phyloP scores from a whole-genome alignment of 345 rosid genomes.

The Pistacia atlantica region DNA sequence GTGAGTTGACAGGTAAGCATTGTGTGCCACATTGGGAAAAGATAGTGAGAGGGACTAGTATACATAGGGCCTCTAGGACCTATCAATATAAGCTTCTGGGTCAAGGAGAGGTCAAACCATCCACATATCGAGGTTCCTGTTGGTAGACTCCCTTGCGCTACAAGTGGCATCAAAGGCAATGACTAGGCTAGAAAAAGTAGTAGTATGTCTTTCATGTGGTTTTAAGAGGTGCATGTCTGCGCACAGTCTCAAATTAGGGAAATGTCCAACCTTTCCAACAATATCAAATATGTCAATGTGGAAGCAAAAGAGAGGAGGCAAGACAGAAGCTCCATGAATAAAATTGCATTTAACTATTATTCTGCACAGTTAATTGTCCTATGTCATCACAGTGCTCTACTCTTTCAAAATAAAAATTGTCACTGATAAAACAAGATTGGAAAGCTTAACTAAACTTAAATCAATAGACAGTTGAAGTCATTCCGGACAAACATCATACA shows the following conservation, averaged over 20 bases:
- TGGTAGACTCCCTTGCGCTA: not conserved
- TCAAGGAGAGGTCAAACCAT: not conserved
- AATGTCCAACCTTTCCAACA: too few relatives aligned
- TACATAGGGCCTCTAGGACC: not conserved
- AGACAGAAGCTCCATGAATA: not conserved
- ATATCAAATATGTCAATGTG: too few relatives aligned
- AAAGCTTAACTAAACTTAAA: slow-evolving; percentile 3
- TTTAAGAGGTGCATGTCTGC: not conserved
- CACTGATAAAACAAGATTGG: not conserved
- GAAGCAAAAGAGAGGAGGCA: slow-evolving; percentile 1
- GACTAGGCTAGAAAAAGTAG: not conserved
- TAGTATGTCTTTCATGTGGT: not conserved
- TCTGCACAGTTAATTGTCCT: not conserved
- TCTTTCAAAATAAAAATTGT: not conserved
- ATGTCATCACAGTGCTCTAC: not conserved
- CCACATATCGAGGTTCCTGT: not conserved
- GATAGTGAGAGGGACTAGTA: not conserved
- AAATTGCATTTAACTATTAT: not conserved
- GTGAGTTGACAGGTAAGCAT: not conserved
- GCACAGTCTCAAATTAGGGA: too few relatives aligned
- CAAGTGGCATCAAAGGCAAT: not conserved
- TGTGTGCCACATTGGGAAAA: not conserved
- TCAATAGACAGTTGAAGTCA: not conserved
- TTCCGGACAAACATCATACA: slow-evolving; percentile 5
- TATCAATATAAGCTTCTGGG: not conserved